Percentiles rank a stretch among this genome's conserved stretches.
Conservation (phyloP, 768 basidiomycete species). For the Tylopilus intermedius region DNA sequence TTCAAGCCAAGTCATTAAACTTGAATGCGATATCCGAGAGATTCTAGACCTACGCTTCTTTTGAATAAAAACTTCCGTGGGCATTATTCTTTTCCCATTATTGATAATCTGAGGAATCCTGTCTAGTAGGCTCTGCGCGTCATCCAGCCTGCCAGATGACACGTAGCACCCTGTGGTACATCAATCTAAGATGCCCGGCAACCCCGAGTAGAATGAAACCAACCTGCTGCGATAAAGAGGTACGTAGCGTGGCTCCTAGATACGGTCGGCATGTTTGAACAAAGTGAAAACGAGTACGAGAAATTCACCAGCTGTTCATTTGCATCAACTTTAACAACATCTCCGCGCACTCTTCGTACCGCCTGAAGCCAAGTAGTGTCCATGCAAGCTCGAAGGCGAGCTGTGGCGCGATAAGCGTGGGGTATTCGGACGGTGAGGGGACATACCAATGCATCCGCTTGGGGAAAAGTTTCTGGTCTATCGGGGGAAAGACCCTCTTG, state of each 20-base stretch:
- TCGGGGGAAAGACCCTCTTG: slow-evolving; percentile 52
- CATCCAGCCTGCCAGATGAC: slow-evolving; percentile 48
- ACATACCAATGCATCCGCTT: slow-evolving; percentile 66
- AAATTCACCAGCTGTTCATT: slow-evolving; percentile 62
- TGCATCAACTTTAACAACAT: slow-evolving; percentile 59
- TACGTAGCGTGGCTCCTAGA: slow-evolving; percentile 75
- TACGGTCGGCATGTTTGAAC: not conserved
- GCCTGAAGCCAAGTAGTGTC: slow-evolving; percentile 59
- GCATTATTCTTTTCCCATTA: slow-evolving; percentile 61
- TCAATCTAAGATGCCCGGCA: not conserved
- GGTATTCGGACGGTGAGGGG: not conserved
- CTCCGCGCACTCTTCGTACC: slow-evolving; percentile 65
- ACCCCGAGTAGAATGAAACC: slow-evolving; percentile 7
- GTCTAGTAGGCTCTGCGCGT: slow-evolving; percentile 60
- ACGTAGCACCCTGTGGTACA: slow-evolving; percentile 52
- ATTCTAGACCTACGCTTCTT: slow-evolving; percentile 55
- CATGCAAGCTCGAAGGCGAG: slow-evolving; percentile 76
- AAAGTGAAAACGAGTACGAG: not conserved
- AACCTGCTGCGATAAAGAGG: slow-evolving; percentile 69
- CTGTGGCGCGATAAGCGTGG: slow-evolving; percentile 30
- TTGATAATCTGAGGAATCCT: slow-evolving; percentile 55
- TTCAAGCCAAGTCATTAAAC: slow-evolving; percentile 24
- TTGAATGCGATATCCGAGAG: not conserved
- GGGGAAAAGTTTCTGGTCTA: slow-evolving; percentile 52
- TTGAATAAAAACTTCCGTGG: slow-evolving; percentile 73